Evolutionary conservation across 1,284 basidiomycete genomes (phyloP), one percentile per base, ranked within the genome.

Genomic region (Omphalotus olearius): DNA sequence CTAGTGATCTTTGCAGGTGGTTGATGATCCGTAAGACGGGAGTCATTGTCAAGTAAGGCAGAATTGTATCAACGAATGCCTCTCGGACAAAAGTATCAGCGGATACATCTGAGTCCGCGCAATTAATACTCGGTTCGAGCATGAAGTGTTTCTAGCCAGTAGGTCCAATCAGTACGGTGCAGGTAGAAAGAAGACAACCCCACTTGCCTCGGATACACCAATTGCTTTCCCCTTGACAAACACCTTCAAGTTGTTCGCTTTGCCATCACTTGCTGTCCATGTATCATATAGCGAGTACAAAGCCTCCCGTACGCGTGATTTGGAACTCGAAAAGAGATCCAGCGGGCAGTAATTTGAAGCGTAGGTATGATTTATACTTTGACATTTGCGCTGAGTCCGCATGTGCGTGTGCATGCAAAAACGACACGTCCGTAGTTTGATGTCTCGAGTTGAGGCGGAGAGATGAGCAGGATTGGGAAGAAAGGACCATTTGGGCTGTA

Each of bases 401-500:
- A 85, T 64, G 58, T 81, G 75, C n/a, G 81, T 73, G 66, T 96
- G 91, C 83, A 96, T 87, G 65, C 91, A 93, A 66, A 91, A 94
- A 56, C 93, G 79, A 70, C 92, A 94, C 28, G 85, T 84, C 25
- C 68, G 69, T 4, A 74, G 74, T 72, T 96, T 97, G 61, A 83
- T 70, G 0, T 62, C 55, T 14, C 68, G 72, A 1, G 83, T 87
- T 46, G 71, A 69, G 2, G 71, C 60, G 0, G 91, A 83, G 44
- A 90, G 71, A 69, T 85, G 74, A 9, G 63, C 58, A 14, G 76
- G 57, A 23, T 73, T 73, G 5, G 93, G 92, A 26, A 96, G 68
- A 68, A 97, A 96, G 2, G 84, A 92, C 93, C 93, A 97, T 73
- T 97, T 97, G 41, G 93, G 93, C 93, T 96, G 59, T 10, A 36